Evolutionary conservation across 2,329 filamentous ascomycete species (phyloP).

Genomic region (Talaromyces rugulosus): DNA sequence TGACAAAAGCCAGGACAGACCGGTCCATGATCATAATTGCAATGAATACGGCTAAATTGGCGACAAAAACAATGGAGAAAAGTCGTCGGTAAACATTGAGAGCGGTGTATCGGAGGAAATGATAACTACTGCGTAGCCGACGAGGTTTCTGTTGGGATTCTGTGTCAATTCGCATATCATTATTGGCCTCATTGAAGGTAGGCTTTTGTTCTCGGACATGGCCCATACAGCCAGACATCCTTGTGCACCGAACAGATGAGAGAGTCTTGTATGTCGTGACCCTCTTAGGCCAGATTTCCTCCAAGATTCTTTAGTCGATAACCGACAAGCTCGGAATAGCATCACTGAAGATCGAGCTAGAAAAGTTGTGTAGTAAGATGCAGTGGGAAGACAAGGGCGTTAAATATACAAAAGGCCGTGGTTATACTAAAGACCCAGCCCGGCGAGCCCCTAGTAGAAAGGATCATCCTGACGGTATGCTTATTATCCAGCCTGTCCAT

Average conservation of each 20-base stretch:
- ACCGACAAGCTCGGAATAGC: neutral
- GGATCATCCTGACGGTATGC: neutral
- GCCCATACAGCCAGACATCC: neutral
- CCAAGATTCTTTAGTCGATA: neutral
- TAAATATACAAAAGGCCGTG: neutral
- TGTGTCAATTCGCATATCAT: neutral
- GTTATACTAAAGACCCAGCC: neutral
- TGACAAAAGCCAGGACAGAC: constrained; percentile 33
- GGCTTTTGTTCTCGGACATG: neutral
- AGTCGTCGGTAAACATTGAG: constrained; percentile 42
- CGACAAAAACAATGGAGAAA: constrained; percentile 37
- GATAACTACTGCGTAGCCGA: neutral
- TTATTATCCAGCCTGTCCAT: neutral
- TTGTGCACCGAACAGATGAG: neutral
- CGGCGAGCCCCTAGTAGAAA: neutral
- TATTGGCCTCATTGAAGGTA: neutral
- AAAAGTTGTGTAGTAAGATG: neutral
- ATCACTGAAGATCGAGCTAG: neutral
- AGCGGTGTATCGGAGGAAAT: constrained; percentile 30
- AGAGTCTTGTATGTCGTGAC: neutral
- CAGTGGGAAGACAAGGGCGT: neutral
- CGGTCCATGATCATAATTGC: constrained; percentile 31
- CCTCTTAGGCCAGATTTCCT: neutral
- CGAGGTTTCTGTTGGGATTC: neutral
- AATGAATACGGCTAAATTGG: constrained; percentile 36